Base-by-base conservation (phyloP, 371 early-diverging fungal genomes). In the Syncephalastrum sp. region DNA sequence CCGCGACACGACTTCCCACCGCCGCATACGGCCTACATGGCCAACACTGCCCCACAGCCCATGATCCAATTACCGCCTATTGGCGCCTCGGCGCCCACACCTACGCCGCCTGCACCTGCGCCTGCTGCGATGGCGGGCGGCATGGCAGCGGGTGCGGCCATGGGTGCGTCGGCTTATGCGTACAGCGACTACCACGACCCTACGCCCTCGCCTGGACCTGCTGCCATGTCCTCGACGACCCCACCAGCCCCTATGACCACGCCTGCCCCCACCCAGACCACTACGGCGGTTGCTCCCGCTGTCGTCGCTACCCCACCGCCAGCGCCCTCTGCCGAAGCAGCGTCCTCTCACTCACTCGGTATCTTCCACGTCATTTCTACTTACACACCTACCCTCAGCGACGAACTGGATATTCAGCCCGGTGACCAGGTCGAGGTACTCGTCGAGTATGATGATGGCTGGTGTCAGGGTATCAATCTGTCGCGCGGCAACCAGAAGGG, bases 331-430 rank as follows among this genome's bases (percentile, higher is more conserved):
- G 44, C 24, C 42, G 15, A 50, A 48, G 60, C 69, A n/a, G 53
- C 63, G 2, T 57, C 67, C 42, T 42, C 74, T n/a, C 67, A 59
- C 10, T 79, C 83, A 3, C 23, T 84, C 42, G 85, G 85, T 17
- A 77, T 82, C 1, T 82, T 66, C 42, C 68, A 59, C 16, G 78
- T 79, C 3, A 60, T 75, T 1, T 60, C 72, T 3, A 74, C 70
- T 1, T 84, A 78, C 54, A 70, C 58, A 41, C 59, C 60, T 17
- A 55, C 64, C n/a, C 47, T 59, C 10, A 49, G 46, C 24, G 56
- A 54, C 17, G 59, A 54, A 24, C 65, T 84, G 25, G n/a, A 51
- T 19, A 51, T 58, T 15, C 63, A 59, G 14, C 64, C 57, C 21
- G 60, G 59, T 3, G 64, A 59, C 24, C 60, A 56, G 4, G 60